These are phyloP conservation scores for Botrytis deweyae DNA, from an alignment of 2,329 filamentous ascomycete species.

Conservation along the genomic window DNA sequence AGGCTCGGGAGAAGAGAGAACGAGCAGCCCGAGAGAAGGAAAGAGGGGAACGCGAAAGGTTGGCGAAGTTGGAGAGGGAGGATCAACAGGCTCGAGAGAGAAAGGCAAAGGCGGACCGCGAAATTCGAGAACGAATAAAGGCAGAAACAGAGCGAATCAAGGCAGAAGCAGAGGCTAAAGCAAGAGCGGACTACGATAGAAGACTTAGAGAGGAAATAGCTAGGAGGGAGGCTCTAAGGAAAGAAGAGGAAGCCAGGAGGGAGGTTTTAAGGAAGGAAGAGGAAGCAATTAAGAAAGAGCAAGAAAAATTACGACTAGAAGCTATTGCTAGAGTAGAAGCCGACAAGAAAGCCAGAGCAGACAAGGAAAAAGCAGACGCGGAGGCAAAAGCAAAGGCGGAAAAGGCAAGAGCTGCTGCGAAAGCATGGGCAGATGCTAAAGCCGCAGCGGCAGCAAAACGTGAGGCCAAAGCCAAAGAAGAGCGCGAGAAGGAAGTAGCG, in stretches of 20 bases:
- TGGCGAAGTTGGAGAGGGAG: slow-evolving; percentile 29
- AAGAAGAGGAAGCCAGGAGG: slow-evolving; percentile 35
- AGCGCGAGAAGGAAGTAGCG: slow-evolving; percentile 26
- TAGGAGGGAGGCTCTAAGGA: slow-evolving; percentile 27
- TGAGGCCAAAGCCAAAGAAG: slow-evolving; percentile 27
- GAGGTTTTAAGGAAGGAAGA: slow-evolving; percentile 19
- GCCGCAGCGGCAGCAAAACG: slow-evolving; percentile 27
- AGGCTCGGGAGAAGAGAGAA: slow-evolving; percentile 33
- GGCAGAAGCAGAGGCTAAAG: slow-evolving; percentile 52
- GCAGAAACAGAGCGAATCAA: neutral
- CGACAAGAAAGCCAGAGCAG: slow-evolving; percentile 22
- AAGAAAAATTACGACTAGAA: slow-evolving; percentile 36
- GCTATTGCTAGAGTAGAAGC: slow-evolving; percentile 29
- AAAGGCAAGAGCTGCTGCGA: slow-evolving; percentile 26
- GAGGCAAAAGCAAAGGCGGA: slow-evolving; percentile 34
- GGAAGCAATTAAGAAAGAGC: slow-evolving; percentile 20
- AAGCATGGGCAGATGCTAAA: slow-evolving; percentile 13
- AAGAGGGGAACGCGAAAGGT: slow-evolving; percentile 32
- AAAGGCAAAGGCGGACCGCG: slow-evolving; percentile 51
- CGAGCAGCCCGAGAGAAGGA: slow-evolving; percentile 47
- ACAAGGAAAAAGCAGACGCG: neutral
- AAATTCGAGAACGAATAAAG: slow-evolving; percentile 43
- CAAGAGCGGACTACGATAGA: slow-evolving; percentile 43
- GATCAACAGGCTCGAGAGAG: slow-evolving; percentile 21
- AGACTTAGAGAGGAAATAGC: slow-evolving; percentile 39